Conservation (phyloP, 345 rosid species). For the Salix koriyanagi region DNA sequence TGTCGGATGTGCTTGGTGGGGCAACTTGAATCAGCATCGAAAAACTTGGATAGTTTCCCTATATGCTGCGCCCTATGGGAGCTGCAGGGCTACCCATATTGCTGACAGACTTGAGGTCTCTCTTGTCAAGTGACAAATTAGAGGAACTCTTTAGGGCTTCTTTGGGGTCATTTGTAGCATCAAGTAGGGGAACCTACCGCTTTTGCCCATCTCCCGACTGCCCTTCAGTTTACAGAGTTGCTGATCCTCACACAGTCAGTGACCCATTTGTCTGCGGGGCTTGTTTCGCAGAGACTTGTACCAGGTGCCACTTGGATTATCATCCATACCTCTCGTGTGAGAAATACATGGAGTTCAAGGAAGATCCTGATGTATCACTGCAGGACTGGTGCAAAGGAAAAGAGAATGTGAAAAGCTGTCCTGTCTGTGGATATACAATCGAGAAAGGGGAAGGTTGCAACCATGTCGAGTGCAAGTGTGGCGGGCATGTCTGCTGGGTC, state of each 20-base stretch:
- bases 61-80: constrained; percentile 48
- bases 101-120: constrained; percentile 55
- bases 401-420: constrained; percentile 67
- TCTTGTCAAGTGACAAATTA: constrained; percentile 54
- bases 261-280: constrained; percentile 75
- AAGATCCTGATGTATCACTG: constrained; percentile 72
- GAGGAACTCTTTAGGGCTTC: constrained; percentile 85
- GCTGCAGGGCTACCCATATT: constrained; percentile 49
- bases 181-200: constrained; percentile 56
- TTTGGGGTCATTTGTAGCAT: constrained; percentile 52
- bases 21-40: constrained; percentile 20
- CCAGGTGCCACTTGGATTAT: constrained; percentile 68
- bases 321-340: constrained; percentile 71
- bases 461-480: constrained; percentile 73
- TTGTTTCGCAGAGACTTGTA: constrained; percentile 67
- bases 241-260: constrained; percentile 25
- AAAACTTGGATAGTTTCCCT: constrained; percentile 59
- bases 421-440: constrained; percentile 55
- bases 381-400: constrained; percentile 76
- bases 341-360: constrained; percentile 61
- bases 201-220: constrained; percentile 93
- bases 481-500: constrained; percentile 85
- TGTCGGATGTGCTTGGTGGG: constrained; percentile 58
- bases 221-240: constrained; percentile 62
- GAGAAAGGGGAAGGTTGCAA: constrained; percentile 89